These are phyloP conservation scores for Xylaria palmicola DNA, from an alignment of 495 filamentous ascomycete species.

Conservation along the genomic window DNA sequence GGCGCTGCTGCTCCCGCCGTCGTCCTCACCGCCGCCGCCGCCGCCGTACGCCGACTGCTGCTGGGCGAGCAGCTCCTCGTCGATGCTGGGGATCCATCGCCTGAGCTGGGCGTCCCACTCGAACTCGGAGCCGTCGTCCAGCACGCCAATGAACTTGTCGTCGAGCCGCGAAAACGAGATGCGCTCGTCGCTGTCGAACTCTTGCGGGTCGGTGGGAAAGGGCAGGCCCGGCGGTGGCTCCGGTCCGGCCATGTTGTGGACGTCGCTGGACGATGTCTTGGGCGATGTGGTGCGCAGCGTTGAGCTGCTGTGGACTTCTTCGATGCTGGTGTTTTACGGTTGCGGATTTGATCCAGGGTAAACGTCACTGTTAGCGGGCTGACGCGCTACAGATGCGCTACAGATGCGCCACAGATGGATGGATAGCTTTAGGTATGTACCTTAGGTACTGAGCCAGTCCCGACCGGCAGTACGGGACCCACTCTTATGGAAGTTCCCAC, in stretches of 20 bases:
- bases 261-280: no score
- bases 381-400: no score
- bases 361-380: no score
- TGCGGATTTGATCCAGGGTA: no score
- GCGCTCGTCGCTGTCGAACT: slow-evolving; percentile 80
- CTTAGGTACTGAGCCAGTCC: no score
- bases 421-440: no score
- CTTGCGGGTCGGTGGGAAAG: slow-evolving; percentile 69
- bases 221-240: slow-evolving; percentile 27
- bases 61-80: slow-evolving; percentile 75
- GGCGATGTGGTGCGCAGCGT: no score
- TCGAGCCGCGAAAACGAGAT: slow-evolving; percentile 82
- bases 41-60: slow-evolving; percentile 78
- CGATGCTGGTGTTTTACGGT: no score
- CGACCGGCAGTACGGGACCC: no score
- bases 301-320: no score
- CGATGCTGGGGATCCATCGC: slow-evolving; percentile 79
- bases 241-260: slow-evolving; percentile 21
- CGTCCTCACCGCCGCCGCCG: slow-evolving; percentile 46
- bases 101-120: slow-evolving; percentile 70
- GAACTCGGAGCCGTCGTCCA: slow-evolving; percentile 82
- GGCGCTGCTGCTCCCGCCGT: slow-evolving; percentile 16
- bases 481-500: no score
- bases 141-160: slow-evolving; percentile 78
- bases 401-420: no score